Evolutionary conservation across 75 land plant species (phyloP), one percentile per base, ranked within the genome.

Genomic region (Larix kaempferi): DNA sequence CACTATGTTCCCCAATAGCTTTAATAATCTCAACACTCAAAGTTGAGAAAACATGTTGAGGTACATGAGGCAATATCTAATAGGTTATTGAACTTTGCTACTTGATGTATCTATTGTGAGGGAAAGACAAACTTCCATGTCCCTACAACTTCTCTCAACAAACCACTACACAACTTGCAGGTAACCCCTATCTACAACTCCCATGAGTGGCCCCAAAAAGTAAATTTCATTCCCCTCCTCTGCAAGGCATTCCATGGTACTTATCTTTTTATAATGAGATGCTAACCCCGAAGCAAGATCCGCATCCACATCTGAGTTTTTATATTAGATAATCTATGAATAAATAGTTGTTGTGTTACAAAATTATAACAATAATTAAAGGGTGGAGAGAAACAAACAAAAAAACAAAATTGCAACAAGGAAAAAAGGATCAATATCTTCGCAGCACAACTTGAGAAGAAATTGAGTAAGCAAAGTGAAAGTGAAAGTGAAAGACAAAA

Each of bases 81-180:
- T 88, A 84, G 21, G 88, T 88, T 66, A 90, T 78, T 85, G 93
- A 2, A 96, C 84, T 78, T 86, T 85, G 79, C 96, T 90, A 78
- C 94, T 93, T 27, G 99, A 91, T 58, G 96, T 88, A 37, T 94
- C 91, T 23, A 96, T 96, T 3, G 98, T 95, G 2, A 93, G 88
- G 71, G 98, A 96, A 29, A 93, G 88, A 63, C 98, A 95, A 1
- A 95, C 89, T 80, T 95, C 98, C 98, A 95, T 95, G 74, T 93
- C 98, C 35, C 86, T 86, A 83, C 98, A 95, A 19, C 98, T 91
- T 54, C 92, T 84, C 61, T 84, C 77, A 16, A 95, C 96, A 82
- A 95, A 95, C 95, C 93, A 93, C 75, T 87, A 78, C 27, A 93
- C 93, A 52, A 95, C 93, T 77, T 78, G 91, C 87, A 93, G 78